A percentile compares a stretch with the other conserved stretches of the same genome.
These are phyloP conservation scores for Cladophialophora yegresii DNA, from an alignment of 2,329 filamentous ascomycete genomes.

Conservation along the genomic window DNA sequence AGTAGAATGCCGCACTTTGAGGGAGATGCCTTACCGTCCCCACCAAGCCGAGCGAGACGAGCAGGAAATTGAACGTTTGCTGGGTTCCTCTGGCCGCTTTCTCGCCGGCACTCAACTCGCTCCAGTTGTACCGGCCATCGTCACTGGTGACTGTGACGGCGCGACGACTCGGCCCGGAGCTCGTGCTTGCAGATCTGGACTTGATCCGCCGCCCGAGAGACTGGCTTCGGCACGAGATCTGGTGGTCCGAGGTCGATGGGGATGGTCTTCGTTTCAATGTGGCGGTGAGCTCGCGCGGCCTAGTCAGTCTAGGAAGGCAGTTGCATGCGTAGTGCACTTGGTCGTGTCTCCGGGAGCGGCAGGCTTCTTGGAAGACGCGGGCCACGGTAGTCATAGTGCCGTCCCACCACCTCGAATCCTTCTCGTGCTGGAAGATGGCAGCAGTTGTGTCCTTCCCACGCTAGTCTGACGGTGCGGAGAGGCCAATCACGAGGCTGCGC, in stretches of 20 bases:
- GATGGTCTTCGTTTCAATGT: background rate
- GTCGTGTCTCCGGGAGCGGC: slow-evolving; percentile 20
- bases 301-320: background rate
- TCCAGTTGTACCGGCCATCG: slow-evolving; percentile 79
- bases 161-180: slow-evolving; percentile 56
- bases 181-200: slow-evolving; percentile 32
- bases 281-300: background rate
- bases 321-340: background rate
- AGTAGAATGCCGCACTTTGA: background rate
- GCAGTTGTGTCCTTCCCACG: background rate
- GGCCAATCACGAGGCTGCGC: slow-evolving; percentile 1
- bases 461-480: background rate
- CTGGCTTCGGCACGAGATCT: background rate
- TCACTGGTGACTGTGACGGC: slow-evolving; percentile 83
- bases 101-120: slow-evolving; percentile 70
- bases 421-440: background rate
- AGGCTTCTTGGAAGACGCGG: slow-evolving; percentile 33
- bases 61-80: slow-evolving; percentile 82
- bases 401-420: background rate
- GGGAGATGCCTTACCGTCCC: slow-evolving; percentile 63
- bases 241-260: background rate
- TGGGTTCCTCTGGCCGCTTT: slow-evolving; percentile 84
- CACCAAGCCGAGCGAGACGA: slow-evolving; percentile 72
- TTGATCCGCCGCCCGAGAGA: background rate
- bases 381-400: slow-evolving; percentile 29